Evolutionary conservation across 2,329 filamentous ascomycete species (phyloP), one percentile per base, ranked within the genome.

Genomic region (Aspergillus brunneoviolaceus): DNA sequence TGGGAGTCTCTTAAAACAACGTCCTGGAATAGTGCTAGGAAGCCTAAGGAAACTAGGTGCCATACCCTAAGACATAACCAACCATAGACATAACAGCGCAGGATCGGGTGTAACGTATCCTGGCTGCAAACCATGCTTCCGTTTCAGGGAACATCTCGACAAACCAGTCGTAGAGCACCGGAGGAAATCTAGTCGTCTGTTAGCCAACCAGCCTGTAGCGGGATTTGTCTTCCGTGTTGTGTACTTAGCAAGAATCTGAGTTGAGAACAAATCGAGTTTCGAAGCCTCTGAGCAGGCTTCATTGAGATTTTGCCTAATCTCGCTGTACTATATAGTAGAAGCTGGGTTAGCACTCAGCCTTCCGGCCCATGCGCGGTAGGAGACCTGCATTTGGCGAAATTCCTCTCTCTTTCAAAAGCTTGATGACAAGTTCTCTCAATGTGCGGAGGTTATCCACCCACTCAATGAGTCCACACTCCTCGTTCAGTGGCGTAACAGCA

Each of bases 51-150:
- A 31, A 27, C 25, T 19, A 29, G 42, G 19, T 49, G 33, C 65
- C 75, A 57, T 71, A 80, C 61, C 87, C 95, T 4, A 99, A 84
- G 52, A 98, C 93, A 59, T 96, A 96, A 53, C 95, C 95, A 4
- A 96, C 92, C 86, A 99, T 99, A n/a, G 92, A 96, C 93, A 99
- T 99, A 66, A 99, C 95, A 11, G 96, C 95, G 70, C 91, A 94
- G 1, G 95, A 96, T 4, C 95, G 87, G 2, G 95, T 96, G 77
- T 98, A 99, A 51, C 88, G 86, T 49, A 98, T 82, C 7, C 95
- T 87, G 10, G 94, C 93, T 2, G 87, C 85, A 75, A 99, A 96
- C 95, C 95, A 99, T 1, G 89, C 84, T 12, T 91, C 91, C 4
- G 96, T 93, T 71, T 96, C 92, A 0, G 95, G 92, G 72, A 97